phyloP scores from a whole-genome alignment of 441 rosid species.

The Sinapis alba region DNA sequence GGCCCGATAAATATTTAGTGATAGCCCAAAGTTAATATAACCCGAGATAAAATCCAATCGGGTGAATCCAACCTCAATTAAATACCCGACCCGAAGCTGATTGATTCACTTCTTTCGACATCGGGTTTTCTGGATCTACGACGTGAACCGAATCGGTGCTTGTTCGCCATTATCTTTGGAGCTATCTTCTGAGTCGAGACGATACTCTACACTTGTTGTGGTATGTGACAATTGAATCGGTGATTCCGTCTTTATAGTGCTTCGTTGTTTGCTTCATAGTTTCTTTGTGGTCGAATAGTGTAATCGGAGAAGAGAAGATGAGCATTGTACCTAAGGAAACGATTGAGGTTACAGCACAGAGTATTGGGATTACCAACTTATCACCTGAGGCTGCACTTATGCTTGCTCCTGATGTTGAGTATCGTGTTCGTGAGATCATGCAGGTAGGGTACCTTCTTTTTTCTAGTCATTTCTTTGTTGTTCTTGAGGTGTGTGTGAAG shows the following conservation, averaged over 20 bases:
- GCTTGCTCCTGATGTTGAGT: conserved; percentile 92
- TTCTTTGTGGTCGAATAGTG: background rate
- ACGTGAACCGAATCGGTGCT: background rate
- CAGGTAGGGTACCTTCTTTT: conserved; percentile 54
- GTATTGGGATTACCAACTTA: conserved; percentile 72
- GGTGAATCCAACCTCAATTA: background rate
- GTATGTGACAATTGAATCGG: background rate
- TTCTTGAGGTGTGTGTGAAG: background rate
- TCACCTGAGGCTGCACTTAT: conserved; percentile 74
- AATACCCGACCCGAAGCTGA: conserved; percentile 21
- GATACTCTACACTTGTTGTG: background rate
- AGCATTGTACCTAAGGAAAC: conserved; percentile 90
- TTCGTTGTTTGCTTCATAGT: background rate
- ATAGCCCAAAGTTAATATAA: background rate
- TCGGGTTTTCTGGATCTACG: background rate
- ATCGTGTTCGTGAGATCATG: conserved; percentile 88
- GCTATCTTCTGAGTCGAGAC: conserved; percentile 4
- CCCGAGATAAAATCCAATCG: background rate
- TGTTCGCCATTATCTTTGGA: conserved; percentile 3
- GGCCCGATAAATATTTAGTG: background rate
- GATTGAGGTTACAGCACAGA: conserved; percentile 84
- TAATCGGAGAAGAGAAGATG: conserved; percentile 45
- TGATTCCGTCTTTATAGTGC: background rate
- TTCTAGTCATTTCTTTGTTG: background rate
- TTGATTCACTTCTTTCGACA: background rate